Percentiles rank a stretch among this genome's conserved stretches.
These are phyloP conservation scores for Penicillium lagena DNA, from an alignment of 495 filamentous ascomycete genomes.

Conservation along the genomic window DNA sequence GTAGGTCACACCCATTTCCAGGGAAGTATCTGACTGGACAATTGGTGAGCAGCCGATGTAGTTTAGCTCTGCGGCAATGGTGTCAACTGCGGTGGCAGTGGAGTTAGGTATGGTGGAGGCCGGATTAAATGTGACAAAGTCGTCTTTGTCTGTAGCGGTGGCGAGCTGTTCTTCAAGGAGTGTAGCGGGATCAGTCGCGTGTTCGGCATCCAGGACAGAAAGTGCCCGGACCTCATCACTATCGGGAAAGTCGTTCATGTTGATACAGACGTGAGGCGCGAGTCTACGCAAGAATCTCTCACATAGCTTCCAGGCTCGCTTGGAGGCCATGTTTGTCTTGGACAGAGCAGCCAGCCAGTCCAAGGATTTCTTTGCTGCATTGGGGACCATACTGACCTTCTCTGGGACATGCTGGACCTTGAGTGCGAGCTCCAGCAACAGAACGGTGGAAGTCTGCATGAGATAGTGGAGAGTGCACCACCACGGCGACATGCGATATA, in stretches of 20 bases:
- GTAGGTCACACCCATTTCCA: slow-evolving; percentile 11
- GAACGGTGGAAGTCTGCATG: slow-evolving; percentile 53
- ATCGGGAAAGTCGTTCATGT: slow-evolving; percentile 18
- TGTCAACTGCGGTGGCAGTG: slow-evolving; percentile 7
- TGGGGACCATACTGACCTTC: slow-evolving; percentile 42
- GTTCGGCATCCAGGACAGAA: slow-evolving; percentile 12
- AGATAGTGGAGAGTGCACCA: slow-evolving; percentile 59
- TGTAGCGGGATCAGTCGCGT: slow-evolving; percentile 1
- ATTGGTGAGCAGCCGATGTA: slow-evolving; percentile 23
- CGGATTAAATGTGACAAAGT: slow-evolving; percentile 11
- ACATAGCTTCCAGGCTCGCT: slow-evolving; percentile 46
- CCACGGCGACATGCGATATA: slow-evolving; percentile 52
- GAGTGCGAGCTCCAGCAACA: slow-evolving; percentile 54
- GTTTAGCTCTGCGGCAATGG: slow-evolving; percentile 18
- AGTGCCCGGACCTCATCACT: slow-evolving; percentile 14
- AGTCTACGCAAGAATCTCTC: slow-evolving; percentile 41
- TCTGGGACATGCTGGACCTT: slow-evolving; percentile 48
- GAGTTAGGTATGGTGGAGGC: slow-evolving; percentile 5
- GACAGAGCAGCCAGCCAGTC: slow-evolving; percentile 47
- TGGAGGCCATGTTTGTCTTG: slow-evolving; percentile 36
- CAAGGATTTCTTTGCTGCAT: slow-evolving; percentile 48
- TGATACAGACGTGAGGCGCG: slow-evolving; percentile 27
- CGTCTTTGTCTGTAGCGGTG: slow-evolving; percentile 2
- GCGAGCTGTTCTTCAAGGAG: background rate
- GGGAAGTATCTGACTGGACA: slow-evolving; percentile 12